Conservation (phyloP, 2,329 filamentous ascomycete species). For the Drechslerella dactyloides region DNA sequence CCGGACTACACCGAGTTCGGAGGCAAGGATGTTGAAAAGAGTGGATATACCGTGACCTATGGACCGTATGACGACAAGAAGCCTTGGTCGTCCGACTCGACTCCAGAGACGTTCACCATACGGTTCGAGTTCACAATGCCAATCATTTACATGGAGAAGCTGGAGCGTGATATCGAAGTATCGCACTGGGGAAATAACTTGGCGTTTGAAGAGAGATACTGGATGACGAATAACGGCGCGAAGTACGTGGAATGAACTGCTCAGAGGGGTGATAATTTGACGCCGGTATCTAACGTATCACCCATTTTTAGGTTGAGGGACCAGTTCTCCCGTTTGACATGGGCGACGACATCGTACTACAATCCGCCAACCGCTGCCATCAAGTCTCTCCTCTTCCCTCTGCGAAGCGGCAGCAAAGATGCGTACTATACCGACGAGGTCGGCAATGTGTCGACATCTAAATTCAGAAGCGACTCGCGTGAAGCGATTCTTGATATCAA, state of each 20-base stretch:
- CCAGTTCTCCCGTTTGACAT: constrained; percentile 78
- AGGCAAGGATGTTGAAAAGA: constrained; percentile 75
- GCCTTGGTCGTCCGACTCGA: constrained; percentile 62
- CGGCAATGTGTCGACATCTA: constrained; percentile 93
- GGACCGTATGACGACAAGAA: constrained; percentile 72
- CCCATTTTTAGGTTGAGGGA: constrained; percentile 62
- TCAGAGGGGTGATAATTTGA: not conserved
- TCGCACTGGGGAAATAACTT: constrained; percentile 98
- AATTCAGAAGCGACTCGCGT: constrained; percentile 76
- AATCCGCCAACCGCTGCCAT: constrained; percentile 78
- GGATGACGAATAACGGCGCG: constrained; percentile 83
- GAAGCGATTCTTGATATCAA: constrained; percentile 87
- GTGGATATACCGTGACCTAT: constrained; percentile 85
- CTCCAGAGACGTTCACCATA: constrained; percentile 71
- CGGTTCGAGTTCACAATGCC: constrained; percentile 97
- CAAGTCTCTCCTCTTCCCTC: constrained; percentile 79
- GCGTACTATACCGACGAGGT: constrained; percentile 96
- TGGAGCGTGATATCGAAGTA: constrained; percentile 92
- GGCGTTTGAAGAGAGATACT: constrained; percentile 92
- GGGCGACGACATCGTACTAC: constrained; percentile 75
- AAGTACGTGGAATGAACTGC: constrained; percentile 58
- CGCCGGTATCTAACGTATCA: constrained; percentile 58
- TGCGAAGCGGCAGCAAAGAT: constrained; percentile 79
- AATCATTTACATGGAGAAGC: constrained; percentile 74
- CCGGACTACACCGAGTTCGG: constrained; percentile 83